Conservation (phyloP, 2,329 filamentous ascomycete genomes). For the Cladorrhinum sp. region DNA sequence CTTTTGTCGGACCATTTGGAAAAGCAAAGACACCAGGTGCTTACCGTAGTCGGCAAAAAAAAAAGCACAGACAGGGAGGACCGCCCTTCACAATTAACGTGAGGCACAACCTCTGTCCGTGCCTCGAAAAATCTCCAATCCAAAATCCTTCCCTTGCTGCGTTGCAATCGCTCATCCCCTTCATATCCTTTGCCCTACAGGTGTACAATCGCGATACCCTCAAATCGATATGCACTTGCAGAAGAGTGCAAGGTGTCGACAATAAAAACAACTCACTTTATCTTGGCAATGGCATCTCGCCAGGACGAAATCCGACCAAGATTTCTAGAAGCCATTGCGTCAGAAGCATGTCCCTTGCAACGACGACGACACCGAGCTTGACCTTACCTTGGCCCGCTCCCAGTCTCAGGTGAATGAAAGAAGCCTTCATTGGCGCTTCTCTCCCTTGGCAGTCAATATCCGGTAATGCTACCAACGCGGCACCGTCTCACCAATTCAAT, state of each 20-base stretch:
- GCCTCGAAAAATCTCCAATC: neutral
- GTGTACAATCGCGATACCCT: neutral
- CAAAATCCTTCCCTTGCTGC: neutral
- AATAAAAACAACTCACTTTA: neutral
- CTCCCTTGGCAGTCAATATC: neutral
- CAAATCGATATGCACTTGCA: no score
- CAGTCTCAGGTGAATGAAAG: neutral
- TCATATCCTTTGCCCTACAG: no score
- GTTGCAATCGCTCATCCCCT: no score
- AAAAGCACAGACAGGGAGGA: conserved; percentile 2
- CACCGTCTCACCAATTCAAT: neutral
- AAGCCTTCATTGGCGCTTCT: neutral
- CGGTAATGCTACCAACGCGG: neutral
- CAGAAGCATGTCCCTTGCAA: conserved; percentile 16
- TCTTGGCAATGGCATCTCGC: neutral
- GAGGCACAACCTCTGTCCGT: conserved; percentile 1
- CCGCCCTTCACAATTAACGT: neutral
- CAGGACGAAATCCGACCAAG: conserved; percentile 9
- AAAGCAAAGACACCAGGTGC: no score
- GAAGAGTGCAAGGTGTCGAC: no score
- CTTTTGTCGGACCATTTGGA: no score
- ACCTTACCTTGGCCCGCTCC: neutral
- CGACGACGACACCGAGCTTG: conserved; percentile 6
- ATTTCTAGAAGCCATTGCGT: conserved; percentile 17
- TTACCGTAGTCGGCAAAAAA: no score